These are phyloP conservation scores for Suillus spraguei DNA, from an alignment of 768 basidiomycete species.

Conservation along the genomic window DNA sequence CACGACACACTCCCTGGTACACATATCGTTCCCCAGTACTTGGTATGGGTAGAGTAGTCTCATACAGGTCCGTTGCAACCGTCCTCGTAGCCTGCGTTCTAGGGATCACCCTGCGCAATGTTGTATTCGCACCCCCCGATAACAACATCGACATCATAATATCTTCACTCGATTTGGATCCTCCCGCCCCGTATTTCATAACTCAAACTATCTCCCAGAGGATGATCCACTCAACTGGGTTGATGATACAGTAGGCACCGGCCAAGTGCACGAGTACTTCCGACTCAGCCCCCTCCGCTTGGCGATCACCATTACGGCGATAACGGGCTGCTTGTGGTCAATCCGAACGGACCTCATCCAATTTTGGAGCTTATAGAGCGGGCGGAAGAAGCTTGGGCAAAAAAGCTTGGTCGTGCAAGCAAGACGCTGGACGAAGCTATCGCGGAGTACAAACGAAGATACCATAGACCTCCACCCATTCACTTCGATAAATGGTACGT, in stretches of 20 bases:
- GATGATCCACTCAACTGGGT: neutral
- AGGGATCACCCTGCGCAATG: neutral
- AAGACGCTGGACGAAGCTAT: slow-evolving; percentile 40
- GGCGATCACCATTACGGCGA: slow-evolving; percentile 25
- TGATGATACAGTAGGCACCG: neutral
- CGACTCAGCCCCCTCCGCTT: neutral
- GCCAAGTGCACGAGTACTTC: neutral
- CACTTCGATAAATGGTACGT: slow-evolving; percentile 47
- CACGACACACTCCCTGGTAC: neutral
- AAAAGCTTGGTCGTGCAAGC: slow-evolving; percentile 37
- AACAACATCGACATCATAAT: neutral
- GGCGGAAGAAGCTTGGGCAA: slow-evolving; percentile 40
- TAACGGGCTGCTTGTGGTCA: slow-evolving; percentile 37
- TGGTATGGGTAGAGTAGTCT: neutral
- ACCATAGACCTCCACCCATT: slow-evolving; percentile 37
- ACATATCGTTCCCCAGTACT: neutral
- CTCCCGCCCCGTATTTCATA: neutral
- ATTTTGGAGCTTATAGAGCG: slow-evolving; percentile 44
- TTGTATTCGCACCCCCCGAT: slow-evolving; percentile 2
- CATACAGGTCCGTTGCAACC: neutral
- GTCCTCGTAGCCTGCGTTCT: slow-evolving; percentile 4
- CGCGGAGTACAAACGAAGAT: slow-evolving; percentile 39
- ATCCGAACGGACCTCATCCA: slow-evolving; percentile 41
- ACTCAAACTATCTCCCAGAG: neutral
- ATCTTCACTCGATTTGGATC: neutral